Evolutionary conservation across 208 protist genomes (phyloP).

Genomic region (Porcisia deanei): DNA sequence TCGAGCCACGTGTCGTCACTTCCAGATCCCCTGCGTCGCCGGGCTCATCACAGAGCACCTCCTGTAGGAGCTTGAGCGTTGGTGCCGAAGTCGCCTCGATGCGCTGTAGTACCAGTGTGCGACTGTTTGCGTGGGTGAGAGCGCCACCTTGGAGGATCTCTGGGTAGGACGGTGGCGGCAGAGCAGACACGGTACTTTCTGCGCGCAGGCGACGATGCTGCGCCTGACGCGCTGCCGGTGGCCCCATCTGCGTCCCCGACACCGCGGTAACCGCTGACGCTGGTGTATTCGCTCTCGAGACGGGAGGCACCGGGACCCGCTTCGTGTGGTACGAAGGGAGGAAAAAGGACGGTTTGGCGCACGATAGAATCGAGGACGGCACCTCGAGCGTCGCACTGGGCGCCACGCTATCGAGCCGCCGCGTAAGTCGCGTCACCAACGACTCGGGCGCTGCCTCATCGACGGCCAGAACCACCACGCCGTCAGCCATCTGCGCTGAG

Average conservation of each 20-base stretch:
- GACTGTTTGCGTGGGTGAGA: slow-evolving; percentile 31
- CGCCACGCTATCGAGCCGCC: slow-evolving; percentile 5
- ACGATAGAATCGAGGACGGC: slow-evolving; percentile 4
- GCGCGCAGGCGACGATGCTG: not conserved
- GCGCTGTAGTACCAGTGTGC: slow-evolving; percentile 35
- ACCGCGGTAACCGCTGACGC: not conserved
- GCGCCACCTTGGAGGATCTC: slow-evolving; percentile 41
- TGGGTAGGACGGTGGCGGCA: slow-evolving; percentile 15
- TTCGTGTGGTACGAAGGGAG: slow-evolving; percentile 35
- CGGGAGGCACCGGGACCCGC: not conserved
- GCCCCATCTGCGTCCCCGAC: slow-evolving; percentile 5
- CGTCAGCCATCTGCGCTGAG: slow-evolving; percentile 36
- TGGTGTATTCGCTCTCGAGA: not conserved
- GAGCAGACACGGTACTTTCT: not conserved
- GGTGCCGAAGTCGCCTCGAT: slow-evolving; percentile 33
- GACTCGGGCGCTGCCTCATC: slow-evolving; percentile 27
- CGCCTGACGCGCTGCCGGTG: not conserved
- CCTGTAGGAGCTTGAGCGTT: slow-evolving; percentile 47
- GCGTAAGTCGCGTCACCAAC: slow-evolving; percentile 23
- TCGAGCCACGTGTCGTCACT: not conserved
- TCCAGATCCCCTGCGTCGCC: not conserved
- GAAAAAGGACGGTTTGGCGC: slow-evolving; percentile 30
- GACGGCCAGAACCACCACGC: slow-evolving; percentile 37
- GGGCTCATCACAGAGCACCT: slow-evolving; percentile 19
- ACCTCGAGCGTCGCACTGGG: slow-evolving; percentile 25